These are phyloP conservation scores for Diutina neorugosa DNA, from an alignment of 1,139 yeast species.

Conservation along the genomic window DNA sequence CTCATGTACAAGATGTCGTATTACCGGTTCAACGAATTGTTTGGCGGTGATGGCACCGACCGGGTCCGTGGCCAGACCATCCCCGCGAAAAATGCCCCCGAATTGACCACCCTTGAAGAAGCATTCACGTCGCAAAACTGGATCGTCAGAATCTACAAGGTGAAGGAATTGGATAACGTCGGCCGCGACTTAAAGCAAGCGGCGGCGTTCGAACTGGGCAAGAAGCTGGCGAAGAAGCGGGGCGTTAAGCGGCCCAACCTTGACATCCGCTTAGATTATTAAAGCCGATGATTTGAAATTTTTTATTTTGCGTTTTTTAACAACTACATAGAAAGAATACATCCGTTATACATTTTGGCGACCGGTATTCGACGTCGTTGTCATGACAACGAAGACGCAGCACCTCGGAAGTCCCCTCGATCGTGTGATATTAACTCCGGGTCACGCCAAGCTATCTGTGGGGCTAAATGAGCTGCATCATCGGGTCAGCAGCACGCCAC, in stretches of 20 bases:
- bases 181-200: slow-evolving; percentile 3
- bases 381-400: too few relatives aligned
- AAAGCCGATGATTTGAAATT: not conserved
- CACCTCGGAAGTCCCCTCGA: too few relatives aligned
- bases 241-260: slow-evolving; percentile 1
- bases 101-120: slow-evolving; percentile 75
- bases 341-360: too few relatives aligned
- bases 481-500: not conserved
- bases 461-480: not conserved
- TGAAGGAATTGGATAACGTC: slow-evolving; percentile 68
- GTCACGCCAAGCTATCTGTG: not conserved
- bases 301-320: not conserved
- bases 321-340: not conserved
- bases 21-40: slow-evolving; percentile 72
- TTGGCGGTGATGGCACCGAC: slow-evolving; percentile 57
- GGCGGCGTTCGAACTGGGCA: not conserved
- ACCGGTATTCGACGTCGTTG: too few relatives aligned
- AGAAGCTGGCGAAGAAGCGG: not conserved
- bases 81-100: slow-evolving; percentile 42
- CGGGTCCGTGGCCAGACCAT: slow-evolving; percentile 81
- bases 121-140: slow-evolving; percentile 94
- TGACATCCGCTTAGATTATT: not conserved
- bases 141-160: slow-evolving; percentile 91
- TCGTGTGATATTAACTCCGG: not conserved
- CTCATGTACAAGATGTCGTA: slow-evolving; percentile 93